phyloP scores from a whole-genome alignment of 1,139 yeast species.

The Blastobotrys illinoisensis region DNA sequence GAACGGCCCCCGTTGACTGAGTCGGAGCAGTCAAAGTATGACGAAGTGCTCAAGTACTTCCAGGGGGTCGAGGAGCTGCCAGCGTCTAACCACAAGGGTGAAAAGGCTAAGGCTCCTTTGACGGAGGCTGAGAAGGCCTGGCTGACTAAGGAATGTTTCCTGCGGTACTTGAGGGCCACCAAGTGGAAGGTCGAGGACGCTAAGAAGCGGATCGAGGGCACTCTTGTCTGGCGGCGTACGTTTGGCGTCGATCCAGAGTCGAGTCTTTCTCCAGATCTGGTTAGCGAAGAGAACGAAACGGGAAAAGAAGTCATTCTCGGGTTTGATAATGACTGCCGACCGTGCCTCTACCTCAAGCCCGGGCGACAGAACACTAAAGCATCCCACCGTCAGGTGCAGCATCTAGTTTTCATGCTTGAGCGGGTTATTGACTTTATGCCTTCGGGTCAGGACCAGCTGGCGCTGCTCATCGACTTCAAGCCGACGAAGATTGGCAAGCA shows the following conservation, averaged over 20 bases:
- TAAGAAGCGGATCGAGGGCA: slow-evolving; percentile 63
- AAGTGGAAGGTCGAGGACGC: slow-evolving; percentile 77
- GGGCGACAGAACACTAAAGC: slow-evolving; percentile 92
- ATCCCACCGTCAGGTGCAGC: slow-evolving; percentile 84
- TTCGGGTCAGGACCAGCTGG: slow-evolving; percentile 88
- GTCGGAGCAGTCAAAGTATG: slow-evolving; percentile 56
- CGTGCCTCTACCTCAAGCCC: slow-evolving; percentile 82
- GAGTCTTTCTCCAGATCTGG: slow-evolving; percentile 55
- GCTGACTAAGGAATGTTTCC: slow-evolving; percentile 83
- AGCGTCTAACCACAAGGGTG: slow-evolving; percentile 32
- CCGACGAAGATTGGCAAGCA: slow-evolving; percentile 51
- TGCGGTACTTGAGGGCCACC: slow-evolving; percentile 84
- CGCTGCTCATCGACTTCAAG: slow-evolving; percentile 79
- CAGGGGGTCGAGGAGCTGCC: slow-evolving; percentile 39
- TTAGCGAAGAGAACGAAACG: slow-evolving; percentile 67
- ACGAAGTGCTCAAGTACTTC: slow-evolving; percentile 55
- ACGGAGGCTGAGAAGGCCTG: slow-evolving; percentile 71
- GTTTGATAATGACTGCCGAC: slow-evolving; percentile 81
- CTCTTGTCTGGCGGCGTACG: slow-evolving; percentile 87
- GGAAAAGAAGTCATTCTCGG: slow-evolving; percentile 90
- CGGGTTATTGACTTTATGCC: slow-evolving; percentile 92
- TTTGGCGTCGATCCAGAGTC: slow-evolving; percentile 69
- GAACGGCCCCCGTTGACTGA: slow-evolving; percentile 42
- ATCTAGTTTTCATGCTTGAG: slow-evolving; percentile 85
- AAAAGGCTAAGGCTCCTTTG: slow-evolving; percentile 36